These are phyloP conservation scores for Rhodotorula babjevae DNA, from an alignment of 768 basidiomycete species.

Conservation along the genomic window DNA sequence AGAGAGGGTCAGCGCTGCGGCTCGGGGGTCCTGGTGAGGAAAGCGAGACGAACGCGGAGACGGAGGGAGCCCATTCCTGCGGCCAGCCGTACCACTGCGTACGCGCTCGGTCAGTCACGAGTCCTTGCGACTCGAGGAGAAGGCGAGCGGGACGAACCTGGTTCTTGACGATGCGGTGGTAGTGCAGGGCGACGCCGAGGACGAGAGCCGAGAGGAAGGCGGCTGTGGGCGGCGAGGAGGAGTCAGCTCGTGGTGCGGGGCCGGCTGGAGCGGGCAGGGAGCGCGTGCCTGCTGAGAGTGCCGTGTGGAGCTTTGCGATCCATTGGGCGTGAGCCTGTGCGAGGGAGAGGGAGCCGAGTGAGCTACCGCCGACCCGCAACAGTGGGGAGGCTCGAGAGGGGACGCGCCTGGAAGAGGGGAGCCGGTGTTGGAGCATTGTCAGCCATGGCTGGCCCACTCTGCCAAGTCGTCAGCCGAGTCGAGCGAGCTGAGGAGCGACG, in stretches of 20 bases:
- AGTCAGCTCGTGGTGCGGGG: background rate
- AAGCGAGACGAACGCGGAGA: slow-evolving; percentile 49
- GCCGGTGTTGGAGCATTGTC: background rate
- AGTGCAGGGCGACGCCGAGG: slow-evolving; percentile 67
- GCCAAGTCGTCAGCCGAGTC: too few relatives aligned
- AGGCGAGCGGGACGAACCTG: slow-evolving; percentile 49
- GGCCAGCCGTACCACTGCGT: slow-evolving; percentile 59
- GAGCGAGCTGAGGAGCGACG: too few relatives aligned
- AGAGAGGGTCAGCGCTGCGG: background rate
- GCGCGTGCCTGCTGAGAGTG: background rate
- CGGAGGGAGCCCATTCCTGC: slow-evolving; percentile 85
- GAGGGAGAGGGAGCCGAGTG: background rate
- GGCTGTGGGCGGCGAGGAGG: background rate
- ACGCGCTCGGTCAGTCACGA: too few relatives aligned
- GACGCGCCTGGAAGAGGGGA: background rate
- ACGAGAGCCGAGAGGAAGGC: slow-evolving; percentile 53
- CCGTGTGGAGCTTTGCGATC: background rate
- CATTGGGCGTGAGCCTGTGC: background rate
- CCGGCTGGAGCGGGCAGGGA: background rate
- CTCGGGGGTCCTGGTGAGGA: too few relatives aligned
- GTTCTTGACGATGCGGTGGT: slow-evolving; percentile 79
- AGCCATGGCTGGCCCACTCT: too few relatives aligned
- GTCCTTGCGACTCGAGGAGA: background rate
- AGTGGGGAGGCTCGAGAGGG: background rate
- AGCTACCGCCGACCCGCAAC: too few relatives aligned